A percentile compares a stretch with the other conserved stretches of the same genome.
Conservation (phyloP, 495 filamentous ascomycete species). For the Penicillium psychrofluorescens region DNA sequence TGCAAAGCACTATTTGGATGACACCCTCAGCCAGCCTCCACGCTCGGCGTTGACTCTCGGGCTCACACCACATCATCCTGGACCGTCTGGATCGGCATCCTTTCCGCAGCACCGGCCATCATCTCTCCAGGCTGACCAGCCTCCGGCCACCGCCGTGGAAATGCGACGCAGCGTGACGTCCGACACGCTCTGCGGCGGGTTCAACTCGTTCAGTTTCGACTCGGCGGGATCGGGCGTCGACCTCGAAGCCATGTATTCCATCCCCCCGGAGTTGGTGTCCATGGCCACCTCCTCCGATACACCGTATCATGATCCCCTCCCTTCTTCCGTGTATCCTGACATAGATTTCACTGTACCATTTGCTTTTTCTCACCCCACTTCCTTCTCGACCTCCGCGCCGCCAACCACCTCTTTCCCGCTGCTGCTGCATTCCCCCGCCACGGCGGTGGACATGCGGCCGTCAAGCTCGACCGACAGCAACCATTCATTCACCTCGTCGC, state of each 20-base stretch:
- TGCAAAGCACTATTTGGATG: constrained; percentile 29
- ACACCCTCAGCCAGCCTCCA: constrained; percentile 13
- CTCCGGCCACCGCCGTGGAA: constrained; percentile 18
- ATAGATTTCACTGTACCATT: constrained; percentile 20
- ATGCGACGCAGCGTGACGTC: constrained; percentile 42
- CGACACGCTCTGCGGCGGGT: constrained; percentile 36
- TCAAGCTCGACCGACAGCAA: constrained; percentile 29
- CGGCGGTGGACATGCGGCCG: constrained; percentile 26
- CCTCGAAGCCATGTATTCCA: constrained; percentile 22
- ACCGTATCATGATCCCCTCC: constrained; percentile 21
- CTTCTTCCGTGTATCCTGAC: constrained; percentile 21
- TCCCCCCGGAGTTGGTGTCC: constrained; percentile 30
- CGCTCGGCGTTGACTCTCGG: constrained; percentile 23
- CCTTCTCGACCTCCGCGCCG: constrained; percentile 32
- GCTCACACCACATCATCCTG: constrained; percentile 15
- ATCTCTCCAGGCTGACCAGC: constrained; percentile 13
- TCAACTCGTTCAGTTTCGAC: constrained; percentile 38
- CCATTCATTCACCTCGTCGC: constrained; percentile 16
- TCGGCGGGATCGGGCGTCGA: constrained; percentile 24
- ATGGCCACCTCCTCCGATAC: constrained; percentile 20
- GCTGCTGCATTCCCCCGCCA: constrained; percentile 9
- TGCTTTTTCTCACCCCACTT: constrained; percentile 19
- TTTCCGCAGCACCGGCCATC: constrained; percentile 12
- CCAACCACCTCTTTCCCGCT: constrained; percentile 17
- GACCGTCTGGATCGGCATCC: constrained; percentile 16